Evolutionary conservation across 257 asterid species (phyloP), one percentile per base, ranked within the genome.

Genomic region (Solanum pinnatisectum): DNA sequence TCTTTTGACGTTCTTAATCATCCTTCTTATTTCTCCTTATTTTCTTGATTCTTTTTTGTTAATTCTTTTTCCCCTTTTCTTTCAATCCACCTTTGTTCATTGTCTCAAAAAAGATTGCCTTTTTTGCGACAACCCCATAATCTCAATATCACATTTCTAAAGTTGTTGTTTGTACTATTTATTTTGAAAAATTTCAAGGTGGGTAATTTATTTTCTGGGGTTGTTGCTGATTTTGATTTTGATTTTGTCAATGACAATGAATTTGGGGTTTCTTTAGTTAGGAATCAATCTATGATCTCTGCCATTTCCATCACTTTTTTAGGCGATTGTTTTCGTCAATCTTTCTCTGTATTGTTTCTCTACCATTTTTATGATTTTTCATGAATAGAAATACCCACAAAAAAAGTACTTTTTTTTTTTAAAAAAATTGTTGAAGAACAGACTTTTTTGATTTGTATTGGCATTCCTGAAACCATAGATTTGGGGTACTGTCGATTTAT

Each of bases 301-400:
- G 77, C 73, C 68, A 78, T 72, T 89, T 87, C 77, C 85, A 86
- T 87, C 14, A 84, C 88, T 40, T 84, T 86, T 65, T 63, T 89
- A 49, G 90, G 88, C 77, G 23, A 86, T 86, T 89, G 90, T 87
- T 44, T 91, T 52, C 91, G 89, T 74, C 98, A 95, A 87, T 95
- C 98, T 23, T 93, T 95, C 87, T 95, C 98, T 22, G 95, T 94
- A 1, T 92, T 95, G 12, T 95, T 95, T 85, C 98, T 95, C 33
- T 91, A 95, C 63, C 94, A 96, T 94, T 94, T 94, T 87, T 94
- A 95, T 84, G 93, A 90, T 87, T 91, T 93, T 78, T 92, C 93
- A 10, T 93, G 91, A 92, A 84, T 18, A 13, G 44, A 35, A 20
- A 37, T 25, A 44, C 25, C 71, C 9, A 33, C 37, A n/a, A n/a